Percentiles rank a stretch among this genome's conserved stretches.
Conservation (phyloP, 2,329 filamentous ascomycete species). For the Trichoderma koningii region DNA sequence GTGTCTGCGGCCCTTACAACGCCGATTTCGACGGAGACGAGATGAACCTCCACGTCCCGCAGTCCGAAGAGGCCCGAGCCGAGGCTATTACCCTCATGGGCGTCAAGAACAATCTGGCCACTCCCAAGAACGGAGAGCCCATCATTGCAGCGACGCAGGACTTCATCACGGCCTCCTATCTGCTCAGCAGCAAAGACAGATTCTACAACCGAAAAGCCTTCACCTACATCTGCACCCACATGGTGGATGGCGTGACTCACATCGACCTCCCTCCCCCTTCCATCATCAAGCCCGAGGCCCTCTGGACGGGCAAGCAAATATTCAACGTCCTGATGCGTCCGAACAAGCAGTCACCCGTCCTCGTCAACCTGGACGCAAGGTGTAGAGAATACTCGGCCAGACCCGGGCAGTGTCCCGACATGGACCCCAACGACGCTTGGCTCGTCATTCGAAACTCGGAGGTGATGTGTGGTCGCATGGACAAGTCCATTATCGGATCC, state of each 20-base stretch:
- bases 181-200: constrained; percentile 87
- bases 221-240: constrained; percentile 86
- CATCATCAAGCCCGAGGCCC: constrained; percentile 77
- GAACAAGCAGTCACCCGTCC: constrained; percentile 77
- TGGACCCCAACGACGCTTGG: constrained; percentile 87
- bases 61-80: constrained; percentile 93
- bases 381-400: constrained; percentile 77
- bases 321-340: constrained; percentile 91
- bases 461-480: constrained; percentile 96
- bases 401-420: constrained; percentile 61
- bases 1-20: constrained; percentile 97
- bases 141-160: constrained; percentile 99
- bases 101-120: constrained; percentile 93
- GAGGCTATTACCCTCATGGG: constrained; percentile 98
- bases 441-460: constrained; percentile 94
- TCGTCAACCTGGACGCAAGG: constrained; percentile 90
- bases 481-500: constrained; percentile 94
- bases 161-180: constrained; percentile 93
- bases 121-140: constrained; percentile 95
- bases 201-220: constrained; percentile 91
- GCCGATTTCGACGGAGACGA: constrained; percentile 99
- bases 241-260: constrained; percentile 78
- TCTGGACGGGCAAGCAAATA: constrained; percentile 97
- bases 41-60: constrained; percentile 98
- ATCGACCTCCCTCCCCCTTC: constrained; percentile 86